Percentiles rank a stretch among this genome's conserved stretches.
These are phyloP conservation scores for Pterocarpus santalinus DNA, from an alignment of 306 rosid species.

Conservation along the genomic window DNA sequence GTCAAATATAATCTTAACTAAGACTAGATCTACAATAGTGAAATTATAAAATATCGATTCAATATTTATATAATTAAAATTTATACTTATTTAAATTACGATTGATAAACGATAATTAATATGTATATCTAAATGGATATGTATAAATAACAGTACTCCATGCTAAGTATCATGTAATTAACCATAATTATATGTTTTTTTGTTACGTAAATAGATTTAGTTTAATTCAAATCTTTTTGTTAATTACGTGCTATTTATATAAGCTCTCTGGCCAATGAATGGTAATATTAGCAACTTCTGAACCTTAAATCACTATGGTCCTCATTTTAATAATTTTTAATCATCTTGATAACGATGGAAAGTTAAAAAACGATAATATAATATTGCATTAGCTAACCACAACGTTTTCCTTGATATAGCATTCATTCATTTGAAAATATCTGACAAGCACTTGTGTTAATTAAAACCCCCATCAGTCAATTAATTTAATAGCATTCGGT, in stretches of 20 bases:
- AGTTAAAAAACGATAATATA: neutral
- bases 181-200: neutral
- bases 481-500: neutral
- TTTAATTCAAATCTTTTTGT: conserved; percentile 3
- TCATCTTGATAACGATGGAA: neutral
- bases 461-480: neutral
- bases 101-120: too few relatives aligned
- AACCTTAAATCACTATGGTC: conserved; percentile 21
- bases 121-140: too few relatives aligned
- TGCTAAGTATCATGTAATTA: neutral
- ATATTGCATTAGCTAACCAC: neutral
- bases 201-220: neutral
- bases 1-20: too few relatives aligned
- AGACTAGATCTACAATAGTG: too few relatives aligned
- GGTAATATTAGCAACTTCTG: neutral
- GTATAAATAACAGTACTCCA: too few relatives aligned
- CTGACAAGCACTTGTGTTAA: neutral
- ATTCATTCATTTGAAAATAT: neutral
- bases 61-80: too few relatives aligned
- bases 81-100: too few relatives aligned
- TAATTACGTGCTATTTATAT: neutral
- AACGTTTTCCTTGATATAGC: neutral
- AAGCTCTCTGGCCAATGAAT: neutral
- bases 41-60: too few relatives aligned
- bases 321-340: neutral